Evolutionary conservation across 192 early-diverging fungal species (phyloP).

Genomic region (Linnemannia elongata): DNA sequence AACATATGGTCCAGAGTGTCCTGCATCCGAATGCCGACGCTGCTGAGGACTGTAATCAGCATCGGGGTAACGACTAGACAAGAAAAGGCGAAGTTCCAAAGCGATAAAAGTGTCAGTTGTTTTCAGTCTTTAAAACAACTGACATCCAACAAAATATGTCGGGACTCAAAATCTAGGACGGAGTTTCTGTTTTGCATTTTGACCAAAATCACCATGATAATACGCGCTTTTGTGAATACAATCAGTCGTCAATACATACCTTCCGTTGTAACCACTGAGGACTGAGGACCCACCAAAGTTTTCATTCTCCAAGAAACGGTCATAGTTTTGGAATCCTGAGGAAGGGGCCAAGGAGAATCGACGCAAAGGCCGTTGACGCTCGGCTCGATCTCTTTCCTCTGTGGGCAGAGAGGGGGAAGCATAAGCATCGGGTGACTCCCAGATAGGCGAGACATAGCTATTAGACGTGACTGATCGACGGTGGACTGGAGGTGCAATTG

Average conservation of each 20-base stretch:
- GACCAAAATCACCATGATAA: neutral
- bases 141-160: slow-evolving; percentile 3
- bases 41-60: slow-evolving; percentile 44
- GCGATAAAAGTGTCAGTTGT: neutral
- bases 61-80: slow-evolving; percentile 19
- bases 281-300: neutral
- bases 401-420: neutral
- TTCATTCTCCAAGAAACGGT: slow-evolving; percentile 41
- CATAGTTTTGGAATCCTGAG: slow-evolving; percentile 43
- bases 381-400: neutral
- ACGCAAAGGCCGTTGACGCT: slow-evolving; percentile 16
- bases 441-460: slow-evolving; percentile 27
- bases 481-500: slow-evolving; percentile 9
- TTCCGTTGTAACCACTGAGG: neutral
- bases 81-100: neutral
- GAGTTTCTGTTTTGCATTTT: neutral
- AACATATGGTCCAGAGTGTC: slow-evolving; percentile 58
- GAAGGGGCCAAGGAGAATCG: slow-evolving; percentile 46
- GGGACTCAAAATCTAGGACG: slow-evolving; percentile 15
- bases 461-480: slow-evolving; percentile 35
- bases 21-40: slow-evolving; percentile 66
- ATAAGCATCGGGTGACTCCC: slow-evolving; percentile 23
- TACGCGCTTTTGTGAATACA: neutral
- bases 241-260: slow-evolving; percentile 1
- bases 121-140: neutral